Conservation (phyloP, 1,284 basidiomycete species). For the Vanrija pseudolonga region DNA sequence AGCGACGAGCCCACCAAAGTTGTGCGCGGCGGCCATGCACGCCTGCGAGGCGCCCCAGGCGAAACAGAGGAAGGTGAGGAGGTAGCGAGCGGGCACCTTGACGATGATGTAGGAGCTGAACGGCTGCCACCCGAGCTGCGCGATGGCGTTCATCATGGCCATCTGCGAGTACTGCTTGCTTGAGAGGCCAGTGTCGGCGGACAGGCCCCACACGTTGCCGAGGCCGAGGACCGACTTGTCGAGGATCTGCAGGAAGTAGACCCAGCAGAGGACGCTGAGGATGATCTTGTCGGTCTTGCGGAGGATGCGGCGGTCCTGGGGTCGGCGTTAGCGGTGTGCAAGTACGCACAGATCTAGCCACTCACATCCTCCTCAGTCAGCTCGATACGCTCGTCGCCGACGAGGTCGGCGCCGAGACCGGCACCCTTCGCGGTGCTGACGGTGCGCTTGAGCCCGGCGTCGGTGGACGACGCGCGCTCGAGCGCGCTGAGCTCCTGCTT, state of each 20-base stretch:
- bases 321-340: background rate
- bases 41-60: slow-evolving; percentile 26
- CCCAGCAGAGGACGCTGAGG: slow-evolving; percentile 28
- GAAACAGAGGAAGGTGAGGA: slow-evolving; percentile 29
- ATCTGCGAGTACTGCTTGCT: slow-evolving; percentile 19
- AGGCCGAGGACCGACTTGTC: slow-evolving; percentile 41
- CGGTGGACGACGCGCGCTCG: background rate
- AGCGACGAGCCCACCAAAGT: slow-evolving; percentile 29
- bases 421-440: too few species aligned
- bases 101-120: slow-evolving; percentile 34
- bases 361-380: slow-evolving; percentile 14
- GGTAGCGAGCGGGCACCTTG: slow-evolving; percentile 20
- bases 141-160: slow-evolving; percentile 18
- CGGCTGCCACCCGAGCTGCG: slow-evolving; percentile 24
- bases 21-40: slow-evolving; percentile 12
- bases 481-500: too few species aligned
- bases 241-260: slow-evolving; percentile 44
- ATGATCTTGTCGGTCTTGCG: slow-evolving; percentile 28
- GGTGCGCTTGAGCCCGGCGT: background rate
- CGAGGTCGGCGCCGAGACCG: too few species aligned
- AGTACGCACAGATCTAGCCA: background rate
- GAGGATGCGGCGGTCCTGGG: slow-evolving; percentile 20
- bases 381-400: slow-evolving; percentile 4
- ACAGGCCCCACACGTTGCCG: slow-evolving; percentile 35
- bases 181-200: slow-evolving; percentile 13